These are phyloP conservation scores for Schizochytrium sp. DNA, from an alignment of 108 stramenopile species.

Conservation along the genomic window DNA sequence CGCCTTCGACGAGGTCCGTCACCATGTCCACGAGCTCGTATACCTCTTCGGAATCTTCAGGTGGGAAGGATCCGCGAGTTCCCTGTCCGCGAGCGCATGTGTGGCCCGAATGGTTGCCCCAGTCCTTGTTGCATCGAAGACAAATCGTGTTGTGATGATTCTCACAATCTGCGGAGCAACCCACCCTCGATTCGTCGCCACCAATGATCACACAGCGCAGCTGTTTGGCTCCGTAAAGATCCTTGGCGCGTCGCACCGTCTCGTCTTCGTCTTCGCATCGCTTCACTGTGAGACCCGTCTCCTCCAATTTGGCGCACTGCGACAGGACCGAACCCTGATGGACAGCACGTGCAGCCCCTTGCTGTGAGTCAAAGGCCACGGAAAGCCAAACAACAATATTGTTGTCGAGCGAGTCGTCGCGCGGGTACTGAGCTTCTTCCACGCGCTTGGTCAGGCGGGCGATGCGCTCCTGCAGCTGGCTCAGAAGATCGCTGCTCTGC, in stretches of 20 bases:
- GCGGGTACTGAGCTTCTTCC: slow-evolving; percentile 19
- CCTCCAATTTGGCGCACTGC: slow-evolving; percentile 19
- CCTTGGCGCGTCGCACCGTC: background rate
- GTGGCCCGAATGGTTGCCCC: slow-evolving; percentile 20
- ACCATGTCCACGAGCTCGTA: background rate
- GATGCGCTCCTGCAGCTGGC: slow-evolving; percentile 7
- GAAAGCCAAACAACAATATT: slow-evolving; percentile 24
- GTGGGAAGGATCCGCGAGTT: background rate
- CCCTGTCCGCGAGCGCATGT: background rate
- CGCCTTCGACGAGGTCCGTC: slow-evolving; percentile 10
- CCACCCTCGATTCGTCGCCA: slow-evolving; percentile 13
- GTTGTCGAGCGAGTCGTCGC: slow-evolving; percentile 32
- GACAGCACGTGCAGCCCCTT: background rate
- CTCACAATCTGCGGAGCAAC: background rate
- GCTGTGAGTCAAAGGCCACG: slow-evolving; percentile 9
- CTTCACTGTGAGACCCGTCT: slow-evolving; percentile 17
- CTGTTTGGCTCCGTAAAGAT: background rate
- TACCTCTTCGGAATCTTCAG: background rate
- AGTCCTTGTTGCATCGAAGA: slow-evolving; percentile 2
- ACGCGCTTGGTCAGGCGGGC: slow-evolving; percentile 5
- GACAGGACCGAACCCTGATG: slow-evolving; percentile 16
- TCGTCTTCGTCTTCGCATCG: slow-evolving; percentile 21
- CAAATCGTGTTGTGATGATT: slow-evolving; percentile 15
- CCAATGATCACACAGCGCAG: slow-evolving; percentile 29
- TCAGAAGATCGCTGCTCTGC: background rate